A percentile compares a stretch with the other conserved stretches of the same genome.
Evolutionary conservation across 495 filamentous ascomycete species (phyloP).

Genomic region (Hypoxylon fragiforme): DNA sequence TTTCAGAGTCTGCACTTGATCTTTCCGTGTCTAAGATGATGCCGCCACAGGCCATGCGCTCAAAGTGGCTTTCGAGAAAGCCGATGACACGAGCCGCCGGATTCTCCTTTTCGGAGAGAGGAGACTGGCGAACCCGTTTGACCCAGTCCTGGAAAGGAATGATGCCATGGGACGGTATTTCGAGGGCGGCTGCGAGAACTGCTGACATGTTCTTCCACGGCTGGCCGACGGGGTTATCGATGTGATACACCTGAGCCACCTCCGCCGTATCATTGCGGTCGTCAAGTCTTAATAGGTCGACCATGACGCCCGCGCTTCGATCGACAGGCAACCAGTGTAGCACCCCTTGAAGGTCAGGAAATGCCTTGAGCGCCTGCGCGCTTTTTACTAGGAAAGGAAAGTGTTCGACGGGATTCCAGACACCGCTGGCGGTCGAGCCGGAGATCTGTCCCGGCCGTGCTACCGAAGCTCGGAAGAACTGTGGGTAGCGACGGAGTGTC

Average conservation of each 20-base stretch:
- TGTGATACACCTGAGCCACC: constrained; percentile 53
- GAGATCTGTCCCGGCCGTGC: constrained; percentile 54
- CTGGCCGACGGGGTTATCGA: constrained; percentile 57
- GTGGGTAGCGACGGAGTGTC: constrained; percentile 47
- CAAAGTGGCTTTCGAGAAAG: constrained; percentile 56
- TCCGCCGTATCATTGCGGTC: neutral
- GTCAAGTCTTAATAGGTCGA: neutral
- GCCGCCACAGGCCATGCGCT: constrained; percentile 57
- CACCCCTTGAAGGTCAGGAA: constrained; percentile 47
- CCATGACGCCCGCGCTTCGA: constrained; percentile 9
- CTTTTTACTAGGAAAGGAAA: constrained; percentile 54
- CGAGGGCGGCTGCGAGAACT: constrained; percentile 46
- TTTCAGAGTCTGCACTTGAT: neutral
- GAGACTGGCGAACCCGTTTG: constrained; percentile 38
- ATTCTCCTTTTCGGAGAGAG: constrained; percentile 41
- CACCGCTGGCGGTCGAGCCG: constrained; percentile 48
- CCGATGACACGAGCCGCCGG: constrained; percentile 50
- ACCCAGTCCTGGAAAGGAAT: constrained; percentile 56
- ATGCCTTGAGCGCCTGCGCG: constrained; percentile 45
- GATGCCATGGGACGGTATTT: constrained; percentile 38
- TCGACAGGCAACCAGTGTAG: constrained; percentile 55
- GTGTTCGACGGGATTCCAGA: constrained; percentile 56
- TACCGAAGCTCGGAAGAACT: constrained; percentile 45
- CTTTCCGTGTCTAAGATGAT: constrained; percentile 5
- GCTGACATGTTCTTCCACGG: constrained; percentile 50